phyloP scores from a whole-genome alignment of 768 basidiomycete species.

The Pisolithus sp. region DNA sequence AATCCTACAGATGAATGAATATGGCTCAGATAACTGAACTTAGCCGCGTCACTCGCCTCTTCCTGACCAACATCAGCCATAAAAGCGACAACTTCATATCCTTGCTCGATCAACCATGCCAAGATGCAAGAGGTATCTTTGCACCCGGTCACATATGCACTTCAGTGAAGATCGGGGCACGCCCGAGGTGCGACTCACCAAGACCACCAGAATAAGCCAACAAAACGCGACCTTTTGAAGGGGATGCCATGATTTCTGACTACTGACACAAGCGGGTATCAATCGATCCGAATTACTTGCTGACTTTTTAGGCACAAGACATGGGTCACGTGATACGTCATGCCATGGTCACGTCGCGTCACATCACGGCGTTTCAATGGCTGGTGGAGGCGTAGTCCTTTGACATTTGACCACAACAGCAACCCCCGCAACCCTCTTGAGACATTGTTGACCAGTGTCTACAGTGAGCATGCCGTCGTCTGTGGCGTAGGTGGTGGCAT shows the following conservation, averaged over 20 bases:
- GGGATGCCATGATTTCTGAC: background rate
- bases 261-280: background rate
- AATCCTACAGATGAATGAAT: slow-evolving; percentile 54
- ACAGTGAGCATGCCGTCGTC: background rate
- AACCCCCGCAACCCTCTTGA: too few relatives aligned
- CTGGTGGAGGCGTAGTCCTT: too few relatives aligned
- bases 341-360: too few relatives aligned
- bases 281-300: background rate
- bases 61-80: slow-evolving; percentile 95
- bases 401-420: too few relatives aligned
- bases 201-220: slow-evolving; percentile 98
- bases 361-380: too few relatives aligned
- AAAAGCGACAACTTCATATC: slow-evolving; percentile 95
- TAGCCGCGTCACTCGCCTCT: slow-evolving; percentile 43
- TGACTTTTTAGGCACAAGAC: too few relatives aligned
- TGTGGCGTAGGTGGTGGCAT: background rate
- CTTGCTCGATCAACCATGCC: slow-evolving; percentile 97
- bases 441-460: background rate
- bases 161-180: background rate
- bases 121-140: slow-evolving; percentile 98
- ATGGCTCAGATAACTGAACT: background rate
- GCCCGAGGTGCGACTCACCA: slow-evolving; percentile 47
- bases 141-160: slow-evolving; percentile 4
- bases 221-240: slow-evolving; percentile 74
- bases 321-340: background rate